Evolutionary conservation across 164 flowering plant species (phyloP).

Genomic region (Saururus chinensis): DNA sequence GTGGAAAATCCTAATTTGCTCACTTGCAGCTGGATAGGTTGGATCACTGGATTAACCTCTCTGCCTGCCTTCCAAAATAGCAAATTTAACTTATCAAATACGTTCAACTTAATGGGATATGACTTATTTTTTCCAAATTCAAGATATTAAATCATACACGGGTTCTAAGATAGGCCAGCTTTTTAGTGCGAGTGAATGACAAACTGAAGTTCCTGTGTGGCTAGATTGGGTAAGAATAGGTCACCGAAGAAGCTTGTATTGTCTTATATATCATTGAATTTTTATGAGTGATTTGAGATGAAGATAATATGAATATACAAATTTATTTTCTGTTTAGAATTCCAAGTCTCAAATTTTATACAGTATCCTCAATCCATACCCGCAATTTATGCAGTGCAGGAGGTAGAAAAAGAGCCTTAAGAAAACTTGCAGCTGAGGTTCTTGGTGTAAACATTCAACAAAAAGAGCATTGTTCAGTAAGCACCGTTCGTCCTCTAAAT

Average conservation of each 20-base stretch:
- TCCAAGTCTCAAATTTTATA: not conserved
- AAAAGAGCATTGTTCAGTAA: conserved; percentile 89
- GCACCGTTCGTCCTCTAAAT: conserved; percentile 8
- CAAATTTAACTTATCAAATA: not conserved
- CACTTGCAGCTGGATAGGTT: too few relatives aligned
- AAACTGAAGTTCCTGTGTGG: too few relatives aligned
- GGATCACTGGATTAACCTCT: too few relatives aligned
- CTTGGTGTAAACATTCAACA: conserved; percentile 73
- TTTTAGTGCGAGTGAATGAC: too few relatives aligned
- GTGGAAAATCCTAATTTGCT: not conserved
- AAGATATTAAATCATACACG: not conserved
- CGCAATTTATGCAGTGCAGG: conserved; percentile 29
- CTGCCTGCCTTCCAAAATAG: not conserved
- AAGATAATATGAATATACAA: too few relatives aligned
- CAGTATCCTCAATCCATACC: conserved; percentile 1
- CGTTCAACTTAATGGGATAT: not conserved
- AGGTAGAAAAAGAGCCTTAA: conserved; percentile 55
- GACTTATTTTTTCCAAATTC: not conserved
- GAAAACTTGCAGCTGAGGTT: conserved; percentile 61
- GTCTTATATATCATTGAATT: too few relatives aligned
- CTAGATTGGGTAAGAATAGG: too few relatives aligned
- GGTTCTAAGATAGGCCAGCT: not conserved
- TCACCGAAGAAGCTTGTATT: too few relatives aligned
- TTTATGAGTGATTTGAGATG: too few relatives aligned
- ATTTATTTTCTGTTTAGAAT: not conserved